These are phyloP conservation scores for Colletotrichum liriopes DNA, from an alignment of 2,329 filamentous ascomycete species.

Conservation along the genomic window DNA sequence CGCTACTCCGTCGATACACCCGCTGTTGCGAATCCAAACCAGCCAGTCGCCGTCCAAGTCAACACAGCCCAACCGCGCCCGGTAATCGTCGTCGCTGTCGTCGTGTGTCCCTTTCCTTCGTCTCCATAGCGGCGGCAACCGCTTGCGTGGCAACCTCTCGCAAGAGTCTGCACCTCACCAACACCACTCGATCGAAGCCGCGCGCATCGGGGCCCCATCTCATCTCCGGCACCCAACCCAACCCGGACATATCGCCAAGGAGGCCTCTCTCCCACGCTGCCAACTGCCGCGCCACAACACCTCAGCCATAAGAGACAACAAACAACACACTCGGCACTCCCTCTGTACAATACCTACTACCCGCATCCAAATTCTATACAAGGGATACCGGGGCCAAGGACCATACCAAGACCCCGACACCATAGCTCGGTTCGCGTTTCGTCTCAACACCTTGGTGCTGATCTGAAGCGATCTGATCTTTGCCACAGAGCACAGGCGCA, in stretches of 20 bases:
- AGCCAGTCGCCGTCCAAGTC: neutral
- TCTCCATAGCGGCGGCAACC: slow-evolving; percentile 3
- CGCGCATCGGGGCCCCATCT: slow-evolving; percentile 14
- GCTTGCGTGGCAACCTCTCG: slow-evolving; percentile 22
- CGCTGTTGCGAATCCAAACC: slow-evolving; percentile 24
- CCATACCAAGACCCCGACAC: slow-evolving; percentile 12
- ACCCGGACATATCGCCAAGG: slow-evolving; percentile 18
- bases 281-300: neutral
- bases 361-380: neutral
- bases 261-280: slow-evolving; percentile 22
- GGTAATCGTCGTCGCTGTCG: neutral
- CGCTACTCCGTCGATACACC: slow-evolving; percentile 28
- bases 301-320: slow-evolving; percentile 13
- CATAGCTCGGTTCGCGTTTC: slow-evolving; percentile 43
- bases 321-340: neutral
- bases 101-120: slow-evolving; percentile 2
- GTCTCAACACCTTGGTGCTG: slow-evolving; percentile 35
- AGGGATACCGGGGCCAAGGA: slow-evolving; percentile 8
- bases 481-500: slow-evolving; percentile 31
- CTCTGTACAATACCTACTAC: neutral
- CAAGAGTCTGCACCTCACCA: neutral
- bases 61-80: slow-evolving; percentile 32
- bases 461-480: slow-evolving; percentile 41
- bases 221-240: slow-evolving; percentile 16
- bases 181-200: neutral